Evolutionary conservation across 139 green algal species (phyloP).

Genomic region (Chlorella sp.): DNA sequence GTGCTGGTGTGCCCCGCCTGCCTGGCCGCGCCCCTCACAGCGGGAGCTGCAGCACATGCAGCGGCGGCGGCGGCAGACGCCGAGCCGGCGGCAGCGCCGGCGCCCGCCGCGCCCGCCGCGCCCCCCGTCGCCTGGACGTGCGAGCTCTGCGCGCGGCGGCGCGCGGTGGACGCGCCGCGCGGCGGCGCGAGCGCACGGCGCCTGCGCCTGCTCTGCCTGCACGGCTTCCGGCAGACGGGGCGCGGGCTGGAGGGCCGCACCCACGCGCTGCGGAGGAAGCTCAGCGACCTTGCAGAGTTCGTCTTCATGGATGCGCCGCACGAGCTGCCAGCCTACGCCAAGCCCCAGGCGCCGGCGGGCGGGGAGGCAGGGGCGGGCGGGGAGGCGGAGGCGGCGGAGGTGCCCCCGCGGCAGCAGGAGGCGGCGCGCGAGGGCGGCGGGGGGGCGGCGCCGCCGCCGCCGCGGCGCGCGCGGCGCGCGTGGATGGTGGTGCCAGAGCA

Average conservation of each 20-base stretch:
- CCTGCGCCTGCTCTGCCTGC: conserved; percentile 83
- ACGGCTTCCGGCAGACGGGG: conserved; percentile 88
- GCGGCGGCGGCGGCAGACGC: not conserved
- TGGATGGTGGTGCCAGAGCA: conserved; percentile 39
- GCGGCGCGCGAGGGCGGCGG: not conserved
- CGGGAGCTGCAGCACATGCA: not conserved
- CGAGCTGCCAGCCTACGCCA: conserved; percentile 57
- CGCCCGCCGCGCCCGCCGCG: not conserved
- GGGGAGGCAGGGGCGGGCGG: not conserved
- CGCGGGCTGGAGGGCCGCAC: conserved; percentile 55
- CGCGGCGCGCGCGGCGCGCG: not conserved
- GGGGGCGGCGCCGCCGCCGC: no score
- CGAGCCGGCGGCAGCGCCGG: not conserved
- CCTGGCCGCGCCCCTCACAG: not conserved
- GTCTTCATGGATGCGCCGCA: conserved; percentile 86
- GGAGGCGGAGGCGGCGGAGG: no score
- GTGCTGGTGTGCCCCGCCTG: conserved; percentile 60
- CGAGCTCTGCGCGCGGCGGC: conserved; percentile 33
- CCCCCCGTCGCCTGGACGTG: conserved; percentile 3
- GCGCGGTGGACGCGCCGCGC: not conserved
- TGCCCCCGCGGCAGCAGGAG: not conserved
- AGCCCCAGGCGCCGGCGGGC: conserved; percentile 10
- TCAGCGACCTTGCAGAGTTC: conserved; percentile 69
- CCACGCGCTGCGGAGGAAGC: conserved; percentile 55
- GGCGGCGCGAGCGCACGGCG: not conserved